Percentiles rank a stretch among this genome's conserved stretches.
Evolutionary conservation across 2,329 filamentous ascomycete species (phyloP).

Genomic region (Exophiala aquamarina): DNA sequence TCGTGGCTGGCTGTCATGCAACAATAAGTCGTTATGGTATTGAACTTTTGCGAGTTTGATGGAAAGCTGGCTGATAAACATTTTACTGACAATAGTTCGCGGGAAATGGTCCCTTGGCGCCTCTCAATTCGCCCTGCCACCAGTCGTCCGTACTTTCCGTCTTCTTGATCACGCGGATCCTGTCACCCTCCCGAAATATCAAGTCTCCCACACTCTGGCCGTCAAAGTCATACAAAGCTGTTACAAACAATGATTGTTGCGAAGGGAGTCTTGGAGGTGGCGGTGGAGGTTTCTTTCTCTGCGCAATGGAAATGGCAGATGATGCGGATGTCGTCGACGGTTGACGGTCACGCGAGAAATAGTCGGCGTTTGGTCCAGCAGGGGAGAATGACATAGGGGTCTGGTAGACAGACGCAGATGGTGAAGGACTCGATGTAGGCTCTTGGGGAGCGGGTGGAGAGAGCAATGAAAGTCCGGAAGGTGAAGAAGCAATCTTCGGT

Average conservation of each 20-base stretch:
- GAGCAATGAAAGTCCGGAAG: conserved; percentile 32
- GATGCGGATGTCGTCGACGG: conserved; percentile 35
- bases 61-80: no score
- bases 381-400: conserved; percentile 35
- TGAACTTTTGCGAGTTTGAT: no score
- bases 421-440: conserved; percentile 20
- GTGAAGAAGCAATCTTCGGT: conserved; percentile 32
- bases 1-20: no score
- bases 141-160: conserved; percentile 80
- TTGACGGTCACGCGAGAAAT: conserved; percentile 44
- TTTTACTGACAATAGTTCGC: conserved; percentile 69
- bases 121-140: conserved; percentile 79
- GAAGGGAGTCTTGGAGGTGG: conserved; percentile 63
- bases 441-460: conserved; percentile 29
- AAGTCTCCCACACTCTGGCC: conserved; percentile 71
- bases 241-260: conserved; percentile 57
- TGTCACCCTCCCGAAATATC: conserved; percentile 72
- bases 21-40: no score
- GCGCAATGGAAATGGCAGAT: conserved; percentile 44
- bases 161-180: conserved; percentile 74
- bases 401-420: conserved; percentile 30
- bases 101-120: conserved; percentile 70
- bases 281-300: conserved; percentile 76
- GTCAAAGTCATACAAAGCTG: conserved; percentile 72
- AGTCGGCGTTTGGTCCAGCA: conserved; percentile 46